These are phyloP conservation scores for Penicillium odoratum DNA, from an alignment of 495 filamentous ascomycete species.

Conservation along the genomic window DNA sequence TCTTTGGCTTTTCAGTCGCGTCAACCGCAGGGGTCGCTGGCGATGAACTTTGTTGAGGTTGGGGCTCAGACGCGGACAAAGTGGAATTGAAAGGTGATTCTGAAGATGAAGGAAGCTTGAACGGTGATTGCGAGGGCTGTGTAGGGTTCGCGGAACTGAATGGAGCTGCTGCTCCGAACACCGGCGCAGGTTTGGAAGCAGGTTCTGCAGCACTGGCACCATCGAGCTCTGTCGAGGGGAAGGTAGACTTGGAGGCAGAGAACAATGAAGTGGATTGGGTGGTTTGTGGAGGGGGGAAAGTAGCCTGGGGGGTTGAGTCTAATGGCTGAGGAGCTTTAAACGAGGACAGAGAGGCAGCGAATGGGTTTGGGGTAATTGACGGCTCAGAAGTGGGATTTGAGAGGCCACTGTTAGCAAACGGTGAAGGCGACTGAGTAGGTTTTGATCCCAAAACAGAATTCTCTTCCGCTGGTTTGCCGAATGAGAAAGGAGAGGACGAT, in stretches of 20 bases:
- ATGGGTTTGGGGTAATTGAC: conserved; percentile 13
- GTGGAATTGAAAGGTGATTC: background rate
- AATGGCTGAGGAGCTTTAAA: conserved; percentile 6
- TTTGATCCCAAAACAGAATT: background rate
- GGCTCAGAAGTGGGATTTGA: background rate
- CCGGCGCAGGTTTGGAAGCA: background rate
- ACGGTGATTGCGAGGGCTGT: background rate
- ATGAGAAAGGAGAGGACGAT: conserved; percentile 16
- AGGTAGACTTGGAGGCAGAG: conserved; percentile 1
- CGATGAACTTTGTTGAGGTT: background rate
- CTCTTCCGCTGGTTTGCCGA: conserved; percentile 3
- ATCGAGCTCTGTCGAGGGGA: conserved; percentile 1
- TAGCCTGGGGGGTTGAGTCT: background rate
- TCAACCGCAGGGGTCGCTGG: background rate
- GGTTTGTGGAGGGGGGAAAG: background rate
- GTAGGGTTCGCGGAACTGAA: background rate
- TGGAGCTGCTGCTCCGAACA: conserved; percentile 1
- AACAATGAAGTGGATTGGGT: background rate
- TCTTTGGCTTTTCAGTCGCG: background rate
- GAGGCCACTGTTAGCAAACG: background rate
- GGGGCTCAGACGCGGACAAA: background rate
- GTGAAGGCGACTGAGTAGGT: background rate
- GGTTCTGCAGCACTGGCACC: background rate
- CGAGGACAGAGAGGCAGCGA: conserved; percentile 13
- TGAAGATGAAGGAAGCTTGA: background rate